These are phyloP conservation scores for Talaromyces wortmannii DNA, from an alignment of 495 filamentous ascomycete genomes.

Conservation along the genomic window DNA sequence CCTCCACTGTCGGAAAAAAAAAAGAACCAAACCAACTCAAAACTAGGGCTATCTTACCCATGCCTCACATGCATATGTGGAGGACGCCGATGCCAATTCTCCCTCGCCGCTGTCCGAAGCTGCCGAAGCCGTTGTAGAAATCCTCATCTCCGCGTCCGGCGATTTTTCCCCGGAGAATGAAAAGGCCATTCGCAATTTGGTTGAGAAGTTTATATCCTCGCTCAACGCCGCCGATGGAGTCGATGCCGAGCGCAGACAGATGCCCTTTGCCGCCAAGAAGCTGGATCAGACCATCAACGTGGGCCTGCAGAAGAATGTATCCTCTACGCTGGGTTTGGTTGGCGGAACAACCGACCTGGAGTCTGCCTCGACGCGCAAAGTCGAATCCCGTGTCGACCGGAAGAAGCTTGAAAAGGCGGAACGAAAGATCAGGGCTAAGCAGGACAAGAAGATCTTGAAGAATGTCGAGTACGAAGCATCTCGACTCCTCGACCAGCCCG, in stretches of 20 bases:
- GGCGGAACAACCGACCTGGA: conserved; percentile 85
- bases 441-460: conserved; percentile 97
- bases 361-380: conserved; percentile 82
- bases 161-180: conserved; percentile 64
- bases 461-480: conserved; percentile 97
- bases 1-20: neutral
- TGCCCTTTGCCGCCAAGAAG: conserved; percentile 69
- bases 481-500: conserved; percentile 72
- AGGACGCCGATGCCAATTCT: conserved; percentile 61
- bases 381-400: conserved; percentile 93
- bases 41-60: conserved; percentile 79
- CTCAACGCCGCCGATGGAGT: conserved; percentile 67
- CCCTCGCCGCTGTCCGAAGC: conserved; percentile 79
- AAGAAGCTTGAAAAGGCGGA: conserved; percentile 99
- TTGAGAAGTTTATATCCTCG: conserved; percentile 84
- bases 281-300: conserved; percentile 96
- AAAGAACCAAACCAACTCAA: conserved; percentile 11
- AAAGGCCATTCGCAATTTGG: conserved; percentile 69
- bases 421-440: conserved; percentile 95
- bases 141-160: conserved; percentile 87
- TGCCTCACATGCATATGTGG: conserved; percentile 75
- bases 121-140: conserved; percentile 70
- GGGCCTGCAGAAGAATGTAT: conserved; percentile 87
- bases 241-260: conserved; percentile 60
- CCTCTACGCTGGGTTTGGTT: conserved; percentile 84